Evolutionary conservation across 2,329 filamentous ascomycete genomes (phyloP).

Genomic region (Sarocladiaceae sp.): DNA sequence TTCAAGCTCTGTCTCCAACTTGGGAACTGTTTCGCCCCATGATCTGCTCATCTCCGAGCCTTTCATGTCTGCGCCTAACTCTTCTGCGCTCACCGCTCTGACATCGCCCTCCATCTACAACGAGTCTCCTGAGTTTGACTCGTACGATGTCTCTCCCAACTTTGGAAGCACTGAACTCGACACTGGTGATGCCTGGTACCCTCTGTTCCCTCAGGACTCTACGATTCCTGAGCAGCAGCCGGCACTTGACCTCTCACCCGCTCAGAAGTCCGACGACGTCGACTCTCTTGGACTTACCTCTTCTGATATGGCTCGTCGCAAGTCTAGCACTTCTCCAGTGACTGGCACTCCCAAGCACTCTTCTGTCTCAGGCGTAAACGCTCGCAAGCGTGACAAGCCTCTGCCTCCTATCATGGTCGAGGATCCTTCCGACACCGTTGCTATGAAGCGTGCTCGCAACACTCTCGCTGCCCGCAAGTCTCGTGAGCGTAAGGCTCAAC

Average conservation of each 20-base stretch:
- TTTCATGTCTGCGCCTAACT: slow-evolving; percentile 74
- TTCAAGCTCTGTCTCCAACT: slow-evolving; percentile 47
- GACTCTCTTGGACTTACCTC: slow-evolving; percentile 39
- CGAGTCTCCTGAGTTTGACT: slow-evolving; percentile 72
- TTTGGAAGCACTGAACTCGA: slow-evolving; percentile 59
- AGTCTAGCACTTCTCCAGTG: slow-evolving; percentile 41
- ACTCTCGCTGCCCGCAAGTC: slow-evolving; percentile 92
- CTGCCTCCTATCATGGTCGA: slow-evolving; percentile 73
- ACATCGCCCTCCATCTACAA: slow-evolving; percentile 79
- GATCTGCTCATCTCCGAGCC: slow-evolving; percentile 70
- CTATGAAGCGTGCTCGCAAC: slow-evolving; percentile 90
- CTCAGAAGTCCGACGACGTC: slow-evolving; percentile 41
- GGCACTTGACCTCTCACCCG: slow-evolving; percentile 37
- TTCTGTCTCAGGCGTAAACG: slow-evolving; percentile 63
- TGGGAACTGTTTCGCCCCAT: slow-evolving; percentile 77
- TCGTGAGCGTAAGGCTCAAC: slow-evolving; percentile 76
- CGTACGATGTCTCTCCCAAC: slow-evolving; percentile 74
- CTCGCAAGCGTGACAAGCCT: slow-evolving; percentile 76
- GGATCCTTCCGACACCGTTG: slow-evolving; percentile 69
- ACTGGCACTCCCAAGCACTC: slow-evolving; percentile 55
- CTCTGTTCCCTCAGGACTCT: slow-evolving; percentile 62
- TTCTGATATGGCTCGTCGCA: slow-evolving; percentile 36
- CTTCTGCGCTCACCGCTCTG: slow-evolving; percentile 74
- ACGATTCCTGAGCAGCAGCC: slow-evolving; percentile 20
- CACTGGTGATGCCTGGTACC: slow-evolving; percentile 60